Conservation (phyloP, 2,329 filamentous ascomycete genomes). For the Coniella vitis region DNA sequence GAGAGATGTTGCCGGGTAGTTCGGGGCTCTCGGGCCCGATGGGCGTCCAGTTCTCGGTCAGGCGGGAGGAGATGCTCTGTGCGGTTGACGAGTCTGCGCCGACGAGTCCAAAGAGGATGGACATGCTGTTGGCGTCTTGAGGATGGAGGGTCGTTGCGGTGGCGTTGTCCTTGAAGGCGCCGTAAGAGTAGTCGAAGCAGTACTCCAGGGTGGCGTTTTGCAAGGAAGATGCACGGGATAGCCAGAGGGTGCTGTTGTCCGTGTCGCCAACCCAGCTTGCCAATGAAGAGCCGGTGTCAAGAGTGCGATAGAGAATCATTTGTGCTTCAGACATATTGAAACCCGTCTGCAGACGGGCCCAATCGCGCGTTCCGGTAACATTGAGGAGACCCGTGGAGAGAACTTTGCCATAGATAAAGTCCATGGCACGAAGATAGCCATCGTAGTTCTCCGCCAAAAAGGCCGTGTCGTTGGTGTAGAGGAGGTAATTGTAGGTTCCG, state of each 20-base stretch:
- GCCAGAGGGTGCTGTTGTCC: slow-evolving; percentile 26
- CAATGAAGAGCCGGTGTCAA: slow-evolving; percentile 45
- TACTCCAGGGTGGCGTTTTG: slow-evolving; percentile 37
- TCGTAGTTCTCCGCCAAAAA: slow-evolving; percentile 28
- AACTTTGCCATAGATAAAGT: slow-evolving; percentile 23
- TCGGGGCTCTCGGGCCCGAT: slow-evolving; percentile 51
- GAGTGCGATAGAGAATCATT: slow-evolving; percentile 47
- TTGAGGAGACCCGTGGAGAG: slow-evolving; percentile 34
- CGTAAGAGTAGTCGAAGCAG: slow-evolving; percentile 41
- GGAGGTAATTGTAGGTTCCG: slow-evolving; percentile 48
- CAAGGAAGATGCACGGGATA: slow-evolving; percentile 32
- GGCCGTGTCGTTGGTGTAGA: slow-evolving; percentile 42
- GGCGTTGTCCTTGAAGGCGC: slow-evolving; percentile 48
- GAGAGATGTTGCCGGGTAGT: slow-evolving; percentile 49
- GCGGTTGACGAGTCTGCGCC: slow-evolving; percentile 26
- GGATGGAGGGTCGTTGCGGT: slow-evolving; percentile 44
- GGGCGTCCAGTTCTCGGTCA: slow-evolving; percentile 46
- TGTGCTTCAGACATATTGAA: slow-evolving; percentile 45
- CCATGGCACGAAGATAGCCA: slow-evolving; percentile 25
- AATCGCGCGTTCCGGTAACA: slow-evolving; percentile 43
- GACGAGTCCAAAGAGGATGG: slow-evolving; percentile 42
- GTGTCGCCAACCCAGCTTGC: slow-evolving; percentile 38
- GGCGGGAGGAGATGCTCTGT: slow-evolving; percentile 33
- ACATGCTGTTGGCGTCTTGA: slow-evolving; percentile 54
- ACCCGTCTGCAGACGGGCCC: slow-evolving; percentile 42